Evolutionary conservation across 2,329 filamentous ascomycete species (phyloP).

Genomic region (Epichloe gansuensis): DNA sequence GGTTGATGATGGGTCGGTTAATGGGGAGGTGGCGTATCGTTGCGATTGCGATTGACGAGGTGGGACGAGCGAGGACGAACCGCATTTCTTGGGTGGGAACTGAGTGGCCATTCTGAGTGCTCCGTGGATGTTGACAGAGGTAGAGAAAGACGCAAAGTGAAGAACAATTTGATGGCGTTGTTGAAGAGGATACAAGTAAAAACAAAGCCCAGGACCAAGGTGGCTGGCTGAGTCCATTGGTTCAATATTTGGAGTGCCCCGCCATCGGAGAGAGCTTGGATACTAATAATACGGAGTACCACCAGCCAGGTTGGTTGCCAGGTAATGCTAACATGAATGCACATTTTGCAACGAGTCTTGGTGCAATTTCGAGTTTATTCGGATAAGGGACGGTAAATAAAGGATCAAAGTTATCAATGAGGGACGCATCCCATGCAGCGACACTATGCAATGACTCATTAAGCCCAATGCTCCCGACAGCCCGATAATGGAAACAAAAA

Average conservation of each 20-base stretch:
- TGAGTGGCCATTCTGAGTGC: constrained; percentile 21
- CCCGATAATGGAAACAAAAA: neutral
- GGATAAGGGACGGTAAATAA: too few relatives aligned
- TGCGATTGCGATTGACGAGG: neutral
- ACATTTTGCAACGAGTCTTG: neutral
- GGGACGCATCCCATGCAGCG: neutral
- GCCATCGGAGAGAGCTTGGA: constrained; percentile 18
- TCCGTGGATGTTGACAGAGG: neutral
- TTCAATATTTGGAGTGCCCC: constrained; percentile 13
- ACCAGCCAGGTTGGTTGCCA: too few relatives aligned
- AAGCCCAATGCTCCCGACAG: neutral
- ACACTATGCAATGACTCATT: neutral
- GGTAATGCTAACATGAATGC: too few relatives aligned
- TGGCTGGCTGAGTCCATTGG: neutral
- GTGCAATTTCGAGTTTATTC: neutral
- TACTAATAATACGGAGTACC: neutral
- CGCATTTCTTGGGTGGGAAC: constrained; percentile 47
- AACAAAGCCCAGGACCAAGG: too few relatives aligned
- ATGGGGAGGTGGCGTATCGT: constrained; percentile 3
- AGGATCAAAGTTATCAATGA: neutral
- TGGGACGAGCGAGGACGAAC: constrained; percentile 24
- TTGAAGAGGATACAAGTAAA: neutral
- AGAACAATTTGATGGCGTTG: neutral
- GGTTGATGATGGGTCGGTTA: neutral
- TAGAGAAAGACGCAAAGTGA: neutral